Evolutionary conservation across 2,329 filamentous ascomycete species (phyloP).

Genomic region (Pseudogymnoascus destructans): DNA sequence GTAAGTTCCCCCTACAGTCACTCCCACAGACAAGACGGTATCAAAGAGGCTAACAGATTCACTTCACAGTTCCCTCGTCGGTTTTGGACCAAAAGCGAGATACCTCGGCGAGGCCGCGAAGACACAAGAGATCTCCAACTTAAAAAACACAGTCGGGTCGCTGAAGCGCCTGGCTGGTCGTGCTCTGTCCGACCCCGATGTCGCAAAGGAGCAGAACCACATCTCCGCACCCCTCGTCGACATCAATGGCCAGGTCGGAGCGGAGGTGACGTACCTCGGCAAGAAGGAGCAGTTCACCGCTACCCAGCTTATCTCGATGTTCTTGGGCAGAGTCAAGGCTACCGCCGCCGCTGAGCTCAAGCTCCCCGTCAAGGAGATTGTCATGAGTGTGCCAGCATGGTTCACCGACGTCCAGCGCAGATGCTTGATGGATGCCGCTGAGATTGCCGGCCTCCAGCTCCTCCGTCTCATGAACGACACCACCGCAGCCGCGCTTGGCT

Average conservation of each 20-base stretch:
- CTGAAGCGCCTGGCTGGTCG: conserved; percentile 90
- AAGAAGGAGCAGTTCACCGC: conserved; percentile 95
- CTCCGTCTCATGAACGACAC: conserved; percentile 96
- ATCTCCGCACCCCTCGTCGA: conserved; percentile 79
- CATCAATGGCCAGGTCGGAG: conserved; percentile 86
- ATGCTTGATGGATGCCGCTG: conserved; percentile 76
- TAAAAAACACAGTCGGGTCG: conserved; percentile 94
- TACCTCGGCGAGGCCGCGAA: conserved; percentile 92
- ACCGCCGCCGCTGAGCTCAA: conserved; percentile 79
- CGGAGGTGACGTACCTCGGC: conserved; percentile 82
- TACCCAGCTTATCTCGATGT: conserved; percentile 90
- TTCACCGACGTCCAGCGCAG: conserved; percentile 92
- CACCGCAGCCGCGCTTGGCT: conserved; percentile 88
- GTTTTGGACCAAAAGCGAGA: conserved; percentile 86
- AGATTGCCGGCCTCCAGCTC: conserved; percentile 85
- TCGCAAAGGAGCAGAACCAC: conserved; percentile 83
- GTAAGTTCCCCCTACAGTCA: conserved; percentile 44
- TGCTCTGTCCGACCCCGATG: conserved; percentile 75
- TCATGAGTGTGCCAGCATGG: conserved; percentile 90
- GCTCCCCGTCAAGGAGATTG: conserved; percentile 82
- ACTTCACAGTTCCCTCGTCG: conserved; percentile 64
- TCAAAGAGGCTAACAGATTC: conserved; percentile 13
- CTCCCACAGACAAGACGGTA: background rate
- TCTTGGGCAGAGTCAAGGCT: conserved; percentile 83
- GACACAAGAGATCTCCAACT: conserved; percentile 97